These are phyloP conservation scores for Rhodotorula sphaerocarpa DNA, from an alignment of 768 basidiomycete species.

Conservation along the genomic window DNA sequence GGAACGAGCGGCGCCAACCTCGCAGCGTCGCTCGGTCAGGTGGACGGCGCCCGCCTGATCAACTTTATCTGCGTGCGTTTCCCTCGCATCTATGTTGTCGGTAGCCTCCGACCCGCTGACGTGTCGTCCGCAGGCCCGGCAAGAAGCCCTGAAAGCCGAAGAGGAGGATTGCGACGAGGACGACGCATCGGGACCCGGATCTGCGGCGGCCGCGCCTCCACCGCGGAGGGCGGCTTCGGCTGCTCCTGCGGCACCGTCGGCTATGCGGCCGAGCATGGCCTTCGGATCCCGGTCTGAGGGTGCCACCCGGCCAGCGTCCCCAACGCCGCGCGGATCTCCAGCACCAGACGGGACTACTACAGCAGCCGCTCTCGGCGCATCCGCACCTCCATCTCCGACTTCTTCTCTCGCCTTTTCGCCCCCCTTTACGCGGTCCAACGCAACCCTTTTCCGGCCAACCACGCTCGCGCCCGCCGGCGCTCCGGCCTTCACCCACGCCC, in stretches of 20 bases:
- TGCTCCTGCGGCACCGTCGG: slow-evolving; percentile 13
- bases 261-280: slow-evolving; percentile 6
- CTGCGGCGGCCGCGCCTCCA: background rate
- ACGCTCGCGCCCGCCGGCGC: background rate
- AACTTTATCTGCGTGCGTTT: slow-evolving; percentile 31
- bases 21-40: background rate
- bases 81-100: background rate
- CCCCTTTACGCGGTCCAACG: background rate
- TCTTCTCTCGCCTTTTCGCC: slow-evolving; percentile 23
- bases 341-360: no score
- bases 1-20: no score
- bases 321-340: background rate
- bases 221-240: slow-evolving; percentile 14
- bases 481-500: background rate
- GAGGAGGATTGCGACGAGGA: slow-evolving; percentile 33
- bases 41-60: slow-evolving; percentile 25
- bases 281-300: background rate
- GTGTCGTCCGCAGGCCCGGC: slow-evolving; percentile 12
- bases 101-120: background rate
- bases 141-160: slow-evolving; percentile 32
- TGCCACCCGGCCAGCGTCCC: background rate
- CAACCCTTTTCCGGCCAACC: background rate
- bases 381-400: slow-evolving; percentile 20
- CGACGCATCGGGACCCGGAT: background rate
- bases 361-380: background rate